These are phyloP conservation scores for Angomonas deanei DNA, from an alignment of 208 protist species.

Conservation along the genomic window DNA sequence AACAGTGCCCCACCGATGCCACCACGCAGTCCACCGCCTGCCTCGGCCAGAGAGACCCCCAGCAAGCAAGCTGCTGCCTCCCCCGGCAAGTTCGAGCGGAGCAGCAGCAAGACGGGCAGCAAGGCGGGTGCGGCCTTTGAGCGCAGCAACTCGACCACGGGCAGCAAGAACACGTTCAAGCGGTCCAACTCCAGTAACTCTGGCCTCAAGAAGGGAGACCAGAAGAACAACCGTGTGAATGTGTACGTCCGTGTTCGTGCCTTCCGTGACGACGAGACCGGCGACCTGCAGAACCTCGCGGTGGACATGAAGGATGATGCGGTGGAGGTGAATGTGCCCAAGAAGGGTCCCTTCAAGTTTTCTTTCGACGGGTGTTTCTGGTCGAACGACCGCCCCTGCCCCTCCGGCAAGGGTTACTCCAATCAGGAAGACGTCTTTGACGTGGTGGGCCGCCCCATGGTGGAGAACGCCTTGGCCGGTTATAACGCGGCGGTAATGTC, in stretches of 20 bases:
- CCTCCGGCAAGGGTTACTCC: slow-evolving; percentile 32
- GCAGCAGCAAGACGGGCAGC: slow-evolving; percentile 14
- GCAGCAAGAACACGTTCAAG: slow-evolving; percentile 41
- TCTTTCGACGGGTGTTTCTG: slow-evolving; percentile 93
- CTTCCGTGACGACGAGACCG: slow-evolving; percentile 44
- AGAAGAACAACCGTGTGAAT: slow-evolving; percentile 68
- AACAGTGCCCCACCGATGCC: slow-evolving; percentile 7
- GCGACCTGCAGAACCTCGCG: slow-evolving; percentile 30
- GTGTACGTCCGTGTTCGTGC: slow-evolving; percentile 83
- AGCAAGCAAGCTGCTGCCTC: not conserved
- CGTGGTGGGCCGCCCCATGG: slow-evolving; percentile 73
- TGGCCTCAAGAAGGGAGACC: slow-evolving; percentile 37
- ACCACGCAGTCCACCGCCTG: slow-evolving; percentile 10
- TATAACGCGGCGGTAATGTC: slow-evolving; percentile 92
- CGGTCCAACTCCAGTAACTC: slow-evolving; percentile 38
- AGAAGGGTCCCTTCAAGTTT: slow-evolving; percentile 77
- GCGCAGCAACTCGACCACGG: slow-evolving; percentile 25
- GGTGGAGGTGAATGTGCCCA: slow-evolving; percentile 58
- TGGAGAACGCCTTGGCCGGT: slow-evolving; percentile 70
- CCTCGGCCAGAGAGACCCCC: slow-evolving; percentile 12
- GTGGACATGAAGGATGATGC: slow-evolving; percentile 67
- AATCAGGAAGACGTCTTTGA: slow-evolving; percentile 87
- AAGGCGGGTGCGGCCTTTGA: slow-evolving; percentile 20
- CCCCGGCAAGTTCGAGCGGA: slow-evolving; percentile 15
- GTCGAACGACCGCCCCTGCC: slow-evolving; percentile 63